A percentile compares a stretch with the other conserved stretches of the same genome.
These are phyloP conservation scores for Colletotrichum noveboracense DNA, from an alignment of 2,329 filamentous ascomycete species.

Conservation along the genomic window DNA sequence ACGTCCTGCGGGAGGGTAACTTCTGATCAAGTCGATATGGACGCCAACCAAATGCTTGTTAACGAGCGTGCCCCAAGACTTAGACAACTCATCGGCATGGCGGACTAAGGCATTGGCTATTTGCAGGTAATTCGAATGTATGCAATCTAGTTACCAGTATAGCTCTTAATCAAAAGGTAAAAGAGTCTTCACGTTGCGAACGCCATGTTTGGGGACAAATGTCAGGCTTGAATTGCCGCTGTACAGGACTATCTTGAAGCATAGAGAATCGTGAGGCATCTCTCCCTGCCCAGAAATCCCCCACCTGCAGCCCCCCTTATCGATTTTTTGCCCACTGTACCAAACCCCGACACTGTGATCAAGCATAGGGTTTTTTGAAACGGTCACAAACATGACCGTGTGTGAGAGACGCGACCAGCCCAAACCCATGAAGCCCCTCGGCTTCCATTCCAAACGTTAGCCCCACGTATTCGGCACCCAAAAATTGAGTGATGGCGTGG, in stretches of 20 bases:
- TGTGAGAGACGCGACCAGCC: slow-evolving; percentile 57
- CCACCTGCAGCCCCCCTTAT: slow-evolving; percentile 37
- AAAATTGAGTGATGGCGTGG: slow-evolving; percentile 29
- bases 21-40: background rate
- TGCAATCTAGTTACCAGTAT: background rate
- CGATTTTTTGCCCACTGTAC: slow-evolving; percentile 24
- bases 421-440: slow-evolving; percentile 33
- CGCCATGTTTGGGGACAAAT: slow-evolving; percentile 26
- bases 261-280: slow-evolving; percentile 36
- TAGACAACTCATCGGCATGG: no score
- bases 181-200: background rate
- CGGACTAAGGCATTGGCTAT: background rate
- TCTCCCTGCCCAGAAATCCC: slow-evolving; percentile 35
- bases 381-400: slow-evolving; percentile 32
- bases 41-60: background rate
- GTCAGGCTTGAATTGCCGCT: slow-evolving; percentile 41
- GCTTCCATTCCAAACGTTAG: slow-evolving; percentile 23
- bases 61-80: no score
- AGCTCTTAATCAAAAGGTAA: background rate
- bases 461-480: slow-evolving; percentile 24
- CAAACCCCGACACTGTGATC: slow-evolving; percentile 28
- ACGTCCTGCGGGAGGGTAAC: background rate
- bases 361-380: slow-evolving; percentile 39
- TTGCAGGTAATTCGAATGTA: background rate
- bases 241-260: slow-evolving; percentile 25